Evolutionary conservation across 768 basidiomycete genomes (phyloP), one percentile per base, ranked within the genome.

Genomic region (Leccinum uliginosum): DNA sequence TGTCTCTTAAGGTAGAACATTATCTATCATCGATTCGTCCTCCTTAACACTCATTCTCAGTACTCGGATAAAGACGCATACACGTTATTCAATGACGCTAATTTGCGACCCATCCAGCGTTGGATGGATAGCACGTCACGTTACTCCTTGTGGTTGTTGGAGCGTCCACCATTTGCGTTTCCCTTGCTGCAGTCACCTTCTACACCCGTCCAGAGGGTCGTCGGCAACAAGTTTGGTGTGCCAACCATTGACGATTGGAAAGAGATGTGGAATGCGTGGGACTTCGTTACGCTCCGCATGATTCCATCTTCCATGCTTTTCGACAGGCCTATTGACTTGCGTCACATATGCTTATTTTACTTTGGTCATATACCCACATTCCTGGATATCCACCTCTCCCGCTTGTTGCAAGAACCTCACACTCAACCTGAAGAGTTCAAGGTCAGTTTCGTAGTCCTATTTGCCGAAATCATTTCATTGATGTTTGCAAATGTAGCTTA

Each of bases 271-370:
- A 80, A 83, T 2, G 80, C 82, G 3, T 99, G 95, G 96, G 93
- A 98, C 68, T 83, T 79, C 47, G 76, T 95, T 49, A 91, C 90
- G 12, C 76, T 83, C 56, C 80, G 79, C 48, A 96, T 98, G 93
- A 93, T 98, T 54, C 87, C 93, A 0, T 75, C 80, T 19, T 81
- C 85, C 26, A 90, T 98, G 88, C 77, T 96, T 24, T 86, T 86
- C 68, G 78, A 90, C 68, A 96, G 91, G 68, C 95, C 96, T 3
- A 98, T 98, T 59, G 87, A 97, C 66, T 76, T 98, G 47, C 81
- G 97, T 29, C 95, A 98, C 71, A 93, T 96, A 55, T 96, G 93
- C 66, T 79, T 98, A n/a, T 99, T 99, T 75, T 98, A 98, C 72
- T 67, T 92, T 12, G 96, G 96, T 0, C 97, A 98, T 69, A 93